phyloP scores from a whole-genome alignment of 257 asterid genomes.

The Salvia rosmarinus region DNA sequence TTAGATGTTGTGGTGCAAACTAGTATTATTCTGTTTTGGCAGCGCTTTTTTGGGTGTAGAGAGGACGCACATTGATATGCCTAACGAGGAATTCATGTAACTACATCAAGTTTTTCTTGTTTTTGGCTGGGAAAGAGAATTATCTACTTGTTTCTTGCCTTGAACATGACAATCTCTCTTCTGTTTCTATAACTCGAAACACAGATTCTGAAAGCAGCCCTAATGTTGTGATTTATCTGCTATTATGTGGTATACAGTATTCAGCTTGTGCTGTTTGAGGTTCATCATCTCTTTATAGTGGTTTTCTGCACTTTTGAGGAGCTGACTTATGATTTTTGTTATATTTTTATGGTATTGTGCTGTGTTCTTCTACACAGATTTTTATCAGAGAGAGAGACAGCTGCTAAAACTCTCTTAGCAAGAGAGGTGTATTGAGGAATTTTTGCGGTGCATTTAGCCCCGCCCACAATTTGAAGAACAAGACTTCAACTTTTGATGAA shows the following conservation, averaged over 20 bases:
- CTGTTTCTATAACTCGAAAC: too few species aligned
- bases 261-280: too few species aligned
- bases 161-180: not conserved
- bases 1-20: not conserved
- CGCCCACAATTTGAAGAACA: too few species aligned
- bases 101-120: slow-evolving; percentile 11
- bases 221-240: too few species aligned
- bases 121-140: not conserved
- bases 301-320: not conserved
- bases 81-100: not conserved
- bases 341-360: not conserved
- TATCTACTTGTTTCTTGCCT: not conserved
- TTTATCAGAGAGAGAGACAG: not conserved
- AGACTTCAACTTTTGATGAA: slow-evolving; percentile 33
- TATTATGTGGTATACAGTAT: too few species aligned
- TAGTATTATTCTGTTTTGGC: not conserved
- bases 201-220: too few species aligned
- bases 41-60: not conserved
- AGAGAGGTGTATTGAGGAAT: not conserved
- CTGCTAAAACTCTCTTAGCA: not conserved
- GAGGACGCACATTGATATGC: slow-evolving; percentile 13
- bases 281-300: too few species aligned
- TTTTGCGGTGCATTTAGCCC: not conserved
- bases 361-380: too few species aligned
- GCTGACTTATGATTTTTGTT: not conserved